Conservation (phyloP, 805 yeast species). For the Sugiyamaella mastotermitis region DNA sequence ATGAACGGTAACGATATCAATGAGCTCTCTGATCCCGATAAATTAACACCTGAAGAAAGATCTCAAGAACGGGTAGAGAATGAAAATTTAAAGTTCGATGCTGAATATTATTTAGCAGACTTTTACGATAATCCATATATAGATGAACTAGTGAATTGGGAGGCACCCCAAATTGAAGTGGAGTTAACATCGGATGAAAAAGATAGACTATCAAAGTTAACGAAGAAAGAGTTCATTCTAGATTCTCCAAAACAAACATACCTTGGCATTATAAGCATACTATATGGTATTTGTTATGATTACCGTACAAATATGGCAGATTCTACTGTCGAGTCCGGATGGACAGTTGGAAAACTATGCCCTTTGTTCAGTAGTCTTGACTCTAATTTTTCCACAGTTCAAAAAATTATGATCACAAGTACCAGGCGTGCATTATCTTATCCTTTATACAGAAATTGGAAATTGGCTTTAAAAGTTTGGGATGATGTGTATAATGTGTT, state of each 20-base stretch:
- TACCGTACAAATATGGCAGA: constrained; percentile 65
- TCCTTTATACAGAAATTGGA: constrained; percentile 73
- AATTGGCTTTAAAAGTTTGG: constrained; percentile 59
- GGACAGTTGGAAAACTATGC: constrained; percentile 84
- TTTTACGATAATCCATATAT: constrained; percentile 49
- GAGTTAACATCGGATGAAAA: constrained; percentile 58
- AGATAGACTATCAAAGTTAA: constrained; percentile 62
- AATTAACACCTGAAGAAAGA: constrained; percentile 50
- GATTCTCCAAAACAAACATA: constrained; percentile 53
- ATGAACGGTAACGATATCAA: constrained; percentile 87
- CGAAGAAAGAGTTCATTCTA: constrained; percentile 49
- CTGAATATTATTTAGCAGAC: constrained; percentile 85
- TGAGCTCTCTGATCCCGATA: constrained; percentile 79
- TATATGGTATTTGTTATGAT: constrained; percentile 75
- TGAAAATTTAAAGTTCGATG: constrained; percentile 74
- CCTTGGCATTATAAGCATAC: constrained; percentile 54
- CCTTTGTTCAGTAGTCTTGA: constrained; percentile 79
- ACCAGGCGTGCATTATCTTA: constrained; percentile 68
- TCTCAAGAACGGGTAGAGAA: constrained; percentile 58
- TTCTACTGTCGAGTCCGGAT: constrained; percentile 78
- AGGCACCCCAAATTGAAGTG: constrained; percentile 25
- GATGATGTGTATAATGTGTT: constrained; percentile 62
- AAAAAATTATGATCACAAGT: constrained; percentile 52
- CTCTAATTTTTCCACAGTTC: constrained; percentile 36
- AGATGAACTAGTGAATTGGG: constrained; percentile 36